Evolutionary conservation across 305 asterid genomes (phyloP), one percentile per base, ranked within the genome.

Genomic region (Solanum hybrid): DNA sequence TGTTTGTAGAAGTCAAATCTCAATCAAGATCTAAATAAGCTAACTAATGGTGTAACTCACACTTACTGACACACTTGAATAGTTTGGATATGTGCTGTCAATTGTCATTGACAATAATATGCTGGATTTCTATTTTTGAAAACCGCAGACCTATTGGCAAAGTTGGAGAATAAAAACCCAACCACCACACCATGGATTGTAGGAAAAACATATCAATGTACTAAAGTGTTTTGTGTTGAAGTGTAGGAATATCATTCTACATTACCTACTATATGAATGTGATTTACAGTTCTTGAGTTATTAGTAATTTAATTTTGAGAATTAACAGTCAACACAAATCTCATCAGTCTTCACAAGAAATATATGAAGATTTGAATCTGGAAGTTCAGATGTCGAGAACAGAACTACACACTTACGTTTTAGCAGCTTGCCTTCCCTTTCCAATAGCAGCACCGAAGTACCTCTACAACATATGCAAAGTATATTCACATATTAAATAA

Each of bases 381-480:
- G 81, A 27, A 75, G 4, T 51, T 35, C 26, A 27, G 40, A 84
- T 84, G 71, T 32, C 72, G 11, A 56, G 85, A 78, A 81, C 71
- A 91, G 69, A 22, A 27, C 20, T 32, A 88, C 89, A 24, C 60
- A 92, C 95, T 94, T 88, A 95, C 96, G 96, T 96, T 90, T 95
- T 95, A 90, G 97, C 97, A 93, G 97, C 96, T 93, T 95, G 96
- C 91, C 94, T 94, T 46, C 97, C 97, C 92, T 95, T 95, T 36
- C 97, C 97, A 90, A 95, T 95, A 86, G 97, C 94, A 88, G 96
- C 95, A 17, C 97, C 97, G 79, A 94, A 94, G 92, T 95, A 95
- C 91, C 97, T 94, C 98, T 95, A 84, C 89, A 90, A 86, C 76
- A 91, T 69, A 79, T 40, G 66, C 90, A 87, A 73, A 84, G 72